Conservation (phyloP, 140 eudicot genomes). For the Flaveria floridana region DNA sequence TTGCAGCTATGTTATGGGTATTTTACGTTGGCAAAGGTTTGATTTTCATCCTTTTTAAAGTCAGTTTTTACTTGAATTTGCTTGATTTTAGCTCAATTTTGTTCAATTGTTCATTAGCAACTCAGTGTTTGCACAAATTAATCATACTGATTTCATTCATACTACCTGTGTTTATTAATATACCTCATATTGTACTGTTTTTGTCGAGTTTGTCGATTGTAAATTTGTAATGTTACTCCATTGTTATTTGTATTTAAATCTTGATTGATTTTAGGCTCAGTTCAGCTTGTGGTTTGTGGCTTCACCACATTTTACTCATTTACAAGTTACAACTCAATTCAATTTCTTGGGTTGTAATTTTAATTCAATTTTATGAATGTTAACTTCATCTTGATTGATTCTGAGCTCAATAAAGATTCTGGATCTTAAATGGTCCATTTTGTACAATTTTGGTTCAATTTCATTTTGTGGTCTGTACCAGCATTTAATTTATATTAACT, state of each 20-base stretch:
- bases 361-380: neutral
- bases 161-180: too few species aligned
- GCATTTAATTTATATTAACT: constrained; percentile 12
- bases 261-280: constrained; percentile 14
- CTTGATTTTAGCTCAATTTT: constrained; percentile 14
- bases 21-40: constrained; percentile 78
- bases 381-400: constrained; percentile 24
- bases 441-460: constrained; percentile 22
- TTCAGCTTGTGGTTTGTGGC: constrained; percentile 13
- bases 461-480: constrained; percentile 22
- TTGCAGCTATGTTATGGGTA: constrained; percentile 70
- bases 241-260: constrained; percentile 8
- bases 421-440: constrained; percentile 18
- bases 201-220: too few species aligned
- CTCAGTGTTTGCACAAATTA: too few species aligned
- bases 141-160: too few species aligned
- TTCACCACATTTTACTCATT: constrained; percentile 2
- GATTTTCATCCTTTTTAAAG: constrained; percentile 14
- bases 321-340: neutral
- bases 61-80: constrained; percentile 19
- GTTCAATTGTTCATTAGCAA: neutral
- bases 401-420: constrained; percentile 22
- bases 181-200: too few species aligned
- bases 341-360: neutral
- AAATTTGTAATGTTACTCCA: neutral